Evolutionary conservation across 805 yeast species (phyloP).

Genomic region (Saccharomycopsis capsularis): DNA sequence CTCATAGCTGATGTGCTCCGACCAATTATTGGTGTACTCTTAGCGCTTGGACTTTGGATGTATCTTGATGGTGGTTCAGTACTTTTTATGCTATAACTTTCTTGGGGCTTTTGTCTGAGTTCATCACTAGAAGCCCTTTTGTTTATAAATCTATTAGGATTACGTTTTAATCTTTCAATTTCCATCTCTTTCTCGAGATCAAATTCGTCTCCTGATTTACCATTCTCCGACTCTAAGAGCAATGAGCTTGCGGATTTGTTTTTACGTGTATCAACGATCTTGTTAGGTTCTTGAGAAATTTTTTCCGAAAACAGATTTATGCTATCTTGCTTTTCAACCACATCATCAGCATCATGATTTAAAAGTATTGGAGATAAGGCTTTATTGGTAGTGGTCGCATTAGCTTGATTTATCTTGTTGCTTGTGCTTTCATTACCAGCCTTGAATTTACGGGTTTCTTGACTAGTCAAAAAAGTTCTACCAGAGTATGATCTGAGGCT

Average conservation of each 20-base stretch:
- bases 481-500: too few relatives aligned
- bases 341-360: conserved; percentile 5
- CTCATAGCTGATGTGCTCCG: not conserved
- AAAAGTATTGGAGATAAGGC: conserved; percentile 17
- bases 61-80: not conserved
- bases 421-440: too few relatives aligned
- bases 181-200: conserved; percentile 4
- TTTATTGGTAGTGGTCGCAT: not conserved
- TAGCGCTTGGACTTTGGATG: conserved; percentile 4
- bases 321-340: not conserved
- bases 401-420: too few relatives aligned
- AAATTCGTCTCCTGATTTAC: not conserved
- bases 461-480: too few relatives aligned
- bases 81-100: too few relatives aligned
- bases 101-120: too few relatives aligned
- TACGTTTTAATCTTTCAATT: conserved; percentile 5
- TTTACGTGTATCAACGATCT: conserved; percentile 2
- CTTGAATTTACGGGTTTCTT: too few relatives aligned
- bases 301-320: conserved; percentile 16
- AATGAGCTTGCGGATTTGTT: conserved; percentile 12
- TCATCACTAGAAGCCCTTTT: not conserved
- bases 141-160: conserved; percentile 7
- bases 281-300: not conserved
- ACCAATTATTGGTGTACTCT: conserved; percentile 5
- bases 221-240: not conserved